These are phyloP conservation scores for Trichosporon sp. DNA, from an alignment of 1,284 basidiomycete species.

Conservation along the genomic window DNA sequence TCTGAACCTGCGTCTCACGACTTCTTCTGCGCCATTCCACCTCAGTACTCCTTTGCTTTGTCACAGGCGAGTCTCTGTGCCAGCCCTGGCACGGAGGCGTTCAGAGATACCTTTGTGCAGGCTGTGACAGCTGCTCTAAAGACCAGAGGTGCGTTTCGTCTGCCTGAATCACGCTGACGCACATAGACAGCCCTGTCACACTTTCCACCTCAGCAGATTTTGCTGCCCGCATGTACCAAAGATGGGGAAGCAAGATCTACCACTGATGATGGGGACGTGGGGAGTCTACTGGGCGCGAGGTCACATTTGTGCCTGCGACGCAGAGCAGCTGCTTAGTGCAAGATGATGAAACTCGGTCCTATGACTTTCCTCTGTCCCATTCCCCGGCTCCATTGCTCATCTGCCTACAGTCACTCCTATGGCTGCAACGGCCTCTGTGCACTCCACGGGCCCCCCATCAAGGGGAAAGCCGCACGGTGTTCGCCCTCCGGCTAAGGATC, in stretches of 20 bases:
- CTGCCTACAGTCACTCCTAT: neutral
- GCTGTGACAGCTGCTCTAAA: neutral
- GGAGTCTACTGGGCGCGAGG: no score
- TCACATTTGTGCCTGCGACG: no score
- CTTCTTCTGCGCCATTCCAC: neutral
- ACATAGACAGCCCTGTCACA: no score
- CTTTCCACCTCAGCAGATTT: neutral
- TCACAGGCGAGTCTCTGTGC: neutral
- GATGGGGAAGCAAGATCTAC: no score
- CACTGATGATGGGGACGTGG: no score
- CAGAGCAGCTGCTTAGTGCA: no score
- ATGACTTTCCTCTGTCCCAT: no score
- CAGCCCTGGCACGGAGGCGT: neutral
- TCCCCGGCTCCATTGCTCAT: neutral
- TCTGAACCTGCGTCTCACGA: neutral
- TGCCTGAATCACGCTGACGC: no score
- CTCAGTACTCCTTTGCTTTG: neutral
- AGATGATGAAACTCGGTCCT: no score
- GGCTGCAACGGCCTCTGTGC: neutral
- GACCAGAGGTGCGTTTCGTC: neutral
- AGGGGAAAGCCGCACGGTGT: no score
- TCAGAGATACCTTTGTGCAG: neutral
- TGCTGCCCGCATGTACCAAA: neutral
- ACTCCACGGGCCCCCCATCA: neutral
- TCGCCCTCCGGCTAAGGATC: no score